Conservation (phyloP, 2,329 filamentous ascomycete species). For the Didymella glomerata region DNA sequence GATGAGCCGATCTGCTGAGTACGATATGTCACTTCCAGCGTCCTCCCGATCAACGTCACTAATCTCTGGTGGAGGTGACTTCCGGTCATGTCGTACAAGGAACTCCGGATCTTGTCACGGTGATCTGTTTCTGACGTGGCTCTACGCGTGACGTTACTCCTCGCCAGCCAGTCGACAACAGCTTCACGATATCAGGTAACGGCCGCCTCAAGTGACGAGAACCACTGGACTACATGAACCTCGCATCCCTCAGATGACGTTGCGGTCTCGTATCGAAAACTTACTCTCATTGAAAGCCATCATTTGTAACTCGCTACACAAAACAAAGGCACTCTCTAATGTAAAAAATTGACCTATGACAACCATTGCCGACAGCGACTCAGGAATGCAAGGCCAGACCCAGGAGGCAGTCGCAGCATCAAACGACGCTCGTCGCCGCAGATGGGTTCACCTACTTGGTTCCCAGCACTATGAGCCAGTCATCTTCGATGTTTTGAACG, state of each 20-base stretch:
- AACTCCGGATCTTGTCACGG: background rate
- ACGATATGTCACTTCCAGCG: background rate
- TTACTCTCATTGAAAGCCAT: background rate
- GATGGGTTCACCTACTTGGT: slow-evolving; percentile 31
- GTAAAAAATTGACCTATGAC: background rate
- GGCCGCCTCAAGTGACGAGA: background rate
- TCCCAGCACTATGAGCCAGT: slow-evolving; percentile 32
- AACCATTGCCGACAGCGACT: background rate
- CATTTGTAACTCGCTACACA: background rate
- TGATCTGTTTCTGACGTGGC: slow-evolving; percentile 1
- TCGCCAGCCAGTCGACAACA: background rate
- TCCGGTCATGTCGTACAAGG: background rate
- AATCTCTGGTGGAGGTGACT: background rate
- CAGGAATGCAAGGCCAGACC: background rate
- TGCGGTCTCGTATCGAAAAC: background rate
- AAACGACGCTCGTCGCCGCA: slow-evolving; percentile 23
- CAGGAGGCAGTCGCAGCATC: slow-evolving; percentile 13
- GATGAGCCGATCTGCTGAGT: slow-evolving; percentile 33
- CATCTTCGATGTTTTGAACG: slow-evolving; percentile 34
- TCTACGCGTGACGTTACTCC: background rate
- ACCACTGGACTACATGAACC: background rate
- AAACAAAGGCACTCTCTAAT: background rate
- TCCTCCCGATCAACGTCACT: background rate
- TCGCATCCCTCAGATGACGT: background rate
- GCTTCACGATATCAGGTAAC: background rate